Base-by-base conservation (phyloP, 352 stramenopile genomes). In the Globisporangium okanoganense region DNA sequence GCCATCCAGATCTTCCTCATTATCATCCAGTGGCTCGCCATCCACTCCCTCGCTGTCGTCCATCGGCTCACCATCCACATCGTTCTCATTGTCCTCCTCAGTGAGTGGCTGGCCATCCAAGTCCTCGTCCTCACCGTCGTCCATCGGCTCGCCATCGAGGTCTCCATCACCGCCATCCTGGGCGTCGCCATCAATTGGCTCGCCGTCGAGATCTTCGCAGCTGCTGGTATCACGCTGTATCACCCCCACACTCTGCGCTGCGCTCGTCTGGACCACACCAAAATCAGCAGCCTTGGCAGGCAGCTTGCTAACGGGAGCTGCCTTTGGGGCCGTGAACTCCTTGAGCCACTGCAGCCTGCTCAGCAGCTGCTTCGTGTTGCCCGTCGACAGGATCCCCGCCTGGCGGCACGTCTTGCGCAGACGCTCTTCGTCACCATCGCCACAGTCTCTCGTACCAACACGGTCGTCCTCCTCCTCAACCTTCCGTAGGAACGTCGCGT, bases 401-500 rank as follows among this genome's bases (percentile, higher is more conserved):
- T 94, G 82, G 25, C 60, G 67, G 47, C 84, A 94, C 31, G 78
- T 78, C 29, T 88, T 90, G 13, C 79, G 78, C 48, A 94, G 53
- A 27, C 72, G 75, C 25, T 89, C 81, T 57, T 87, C 64, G 4
- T 71, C 66, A 7, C 36, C 38, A 14, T 48, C 54, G 9, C 29
- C 35, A 10, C 33, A 38, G 3, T 62, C 45, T 16, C n/a, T 33
- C 7, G 7, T 8, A 22, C 60, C 43, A 36, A 25, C 18, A 2
- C 57, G 14, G 40, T 85, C 82, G 29, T 81, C 78, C 7, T 71
- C 56, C 56, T 91, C 81, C 24, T 90, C 82, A n/a, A 78, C 22
- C 64, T 90, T 93, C 27, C 78, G 64, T 52, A 94, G 27, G 29
- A 94, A 94, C 16, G 84, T 92, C 44, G 84, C 84, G 64, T 94